Base-by-base conservation (phyloP, 179 eudicot species). In the Gypsophila paniculata region DNA sequence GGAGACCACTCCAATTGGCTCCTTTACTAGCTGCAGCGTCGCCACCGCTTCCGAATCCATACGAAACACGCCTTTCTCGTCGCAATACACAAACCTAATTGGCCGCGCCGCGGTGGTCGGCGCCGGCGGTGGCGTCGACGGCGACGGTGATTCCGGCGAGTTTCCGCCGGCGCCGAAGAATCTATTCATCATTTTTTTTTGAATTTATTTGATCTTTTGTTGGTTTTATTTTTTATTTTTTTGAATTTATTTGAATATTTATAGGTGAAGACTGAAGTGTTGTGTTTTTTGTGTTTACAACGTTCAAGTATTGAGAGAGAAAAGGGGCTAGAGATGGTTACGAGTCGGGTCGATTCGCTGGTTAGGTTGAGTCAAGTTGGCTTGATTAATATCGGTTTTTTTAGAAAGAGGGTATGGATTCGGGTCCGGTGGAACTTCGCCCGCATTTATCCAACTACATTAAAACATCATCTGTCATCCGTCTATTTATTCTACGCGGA, bases 11-110 rank as follows among this genome's bases (percentile, higher is more conserved):
- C 96, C 97, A 46, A 91, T 81, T n/a, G 97, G 97, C 46, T 83
- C 96, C 71, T 91, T 94, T 17, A 94, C 86, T 25, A 92, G 88
- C 74, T 92, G 96, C 26, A 94, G 90, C 52, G 81, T 75, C 19
- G 99, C 94, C 5, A 92, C 85, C 55, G 97, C 95, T 79, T 90
- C 97, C 0, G 97, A 93, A 80, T 94, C 99, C 79, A 94, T 81
- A 32, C 82, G 74, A 71, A 94, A 91, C 85, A 82, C 88, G 0
- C 99, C 97, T 44, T 85, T 86, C 5, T 91, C 96, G 64, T 94
- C 99, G 74, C 89, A 82, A 68, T 92, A 91, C 39, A 94, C 91
- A 55, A 94, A 83, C 53, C 97, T 83, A 14, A 91, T 90, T 13
- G 99, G 89, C 55, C 97, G 76, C 25, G 95, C 89, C 2, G 90